Conservation (phyloP, 164 flowering plant species). For the Houttuynia cordata region DNA sequence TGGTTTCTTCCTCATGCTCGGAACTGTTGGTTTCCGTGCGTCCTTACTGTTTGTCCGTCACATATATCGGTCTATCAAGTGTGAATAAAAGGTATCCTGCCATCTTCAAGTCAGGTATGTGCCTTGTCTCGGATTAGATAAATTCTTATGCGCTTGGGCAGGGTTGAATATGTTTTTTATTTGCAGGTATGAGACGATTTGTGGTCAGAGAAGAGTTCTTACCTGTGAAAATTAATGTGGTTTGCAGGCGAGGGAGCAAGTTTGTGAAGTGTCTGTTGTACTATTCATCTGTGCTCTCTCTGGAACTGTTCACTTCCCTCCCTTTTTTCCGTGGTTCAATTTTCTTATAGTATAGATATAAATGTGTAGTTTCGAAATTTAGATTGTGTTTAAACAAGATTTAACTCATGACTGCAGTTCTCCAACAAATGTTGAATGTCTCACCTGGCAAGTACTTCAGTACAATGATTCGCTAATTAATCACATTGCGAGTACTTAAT, state of each 20-base stretch:
- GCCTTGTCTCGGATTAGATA: slow-evolving; percentile 1
- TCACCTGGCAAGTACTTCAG: neutral
- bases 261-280: neutral
- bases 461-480: too few species aligned
- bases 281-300: neutral
- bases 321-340: neutral
- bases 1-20: slow-evolving; percentile 35
- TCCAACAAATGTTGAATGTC: neutral
- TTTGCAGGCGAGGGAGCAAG: neutral
- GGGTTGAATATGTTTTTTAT: neutral
- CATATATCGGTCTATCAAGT: slow-evolving; percentile 31
- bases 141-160: neutral
- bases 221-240: neutral
- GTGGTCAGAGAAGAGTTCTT: neutral
- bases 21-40: slow-evolving; percentile 29
- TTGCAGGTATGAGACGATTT: neutral
- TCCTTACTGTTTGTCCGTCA: slow-evolving; percentile 31
- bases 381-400: neutral
- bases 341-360: neutral
- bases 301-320: neutral
- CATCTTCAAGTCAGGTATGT: slow-evolving; percentile 8
- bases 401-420: neutral
- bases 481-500: too few species aligned
- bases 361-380: neutral
- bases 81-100: slow-evolving; percentile 13